phyloP scores from a whole-genome alignment of 345 rosid species.

The Gossypium herbaceum region DNA sequence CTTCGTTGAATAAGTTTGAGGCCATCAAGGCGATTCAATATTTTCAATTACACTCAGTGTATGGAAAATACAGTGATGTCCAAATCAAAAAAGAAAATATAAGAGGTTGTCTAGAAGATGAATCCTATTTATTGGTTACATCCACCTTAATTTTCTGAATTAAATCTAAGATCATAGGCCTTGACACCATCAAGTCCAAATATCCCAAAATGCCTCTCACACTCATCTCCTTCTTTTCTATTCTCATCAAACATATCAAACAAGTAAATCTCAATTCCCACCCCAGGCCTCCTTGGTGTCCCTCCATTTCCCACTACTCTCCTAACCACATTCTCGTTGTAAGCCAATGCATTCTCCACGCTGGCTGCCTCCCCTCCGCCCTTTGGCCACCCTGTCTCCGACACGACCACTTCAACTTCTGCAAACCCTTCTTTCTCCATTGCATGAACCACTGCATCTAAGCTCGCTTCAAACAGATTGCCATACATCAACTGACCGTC shows the following conservation, averaged over 20 bases:
- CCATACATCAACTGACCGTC: conserved; percentile 20
- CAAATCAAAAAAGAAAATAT: too few relatives aligned
- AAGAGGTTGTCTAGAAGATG: not conserved
- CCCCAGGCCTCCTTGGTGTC: conserved; percentile 32
- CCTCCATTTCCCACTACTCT: conserved; percentile 24
- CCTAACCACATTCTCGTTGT: conserved; percentile 21
- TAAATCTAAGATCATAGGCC: conserved; percentile 26
- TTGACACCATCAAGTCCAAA: conserved; percentile 20
- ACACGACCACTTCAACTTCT: conserved; percentile 20
- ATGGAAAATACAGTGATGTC: too few relatives aligned
- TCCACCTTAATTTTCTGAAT: not conserved
- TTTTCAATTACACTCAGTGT: too few relatives aligned
- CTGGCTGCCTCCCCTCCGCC: conserved; percentile 23
- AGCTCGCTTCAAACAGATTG: conserved; percentile 26
- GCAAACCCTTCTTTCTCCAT: conserved; percentile 25
- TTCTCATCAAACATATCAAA: conserved; percentile 35
- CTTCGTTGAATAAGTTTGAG: too few relatives aligned
- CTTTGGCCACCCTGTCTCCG: conserved; percentile 35
- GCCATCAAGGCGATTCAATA: too few relatives aligned
- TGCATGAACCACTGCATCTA: conserved; percentile 26
- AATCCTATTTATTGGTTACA: not conserved
- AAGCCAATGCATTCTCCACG: conserved; percentile 21
- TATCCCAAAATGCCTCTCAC: conserved; percentile 38
- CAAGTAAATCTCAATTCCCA: conserved; percentile 19
- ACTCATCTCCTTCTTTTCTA: conserved; percentile 16